Conservation (phyloP, 2,329 filamentous ascomycete genomes). For the Purpureocillium lavendulum region DNA sequence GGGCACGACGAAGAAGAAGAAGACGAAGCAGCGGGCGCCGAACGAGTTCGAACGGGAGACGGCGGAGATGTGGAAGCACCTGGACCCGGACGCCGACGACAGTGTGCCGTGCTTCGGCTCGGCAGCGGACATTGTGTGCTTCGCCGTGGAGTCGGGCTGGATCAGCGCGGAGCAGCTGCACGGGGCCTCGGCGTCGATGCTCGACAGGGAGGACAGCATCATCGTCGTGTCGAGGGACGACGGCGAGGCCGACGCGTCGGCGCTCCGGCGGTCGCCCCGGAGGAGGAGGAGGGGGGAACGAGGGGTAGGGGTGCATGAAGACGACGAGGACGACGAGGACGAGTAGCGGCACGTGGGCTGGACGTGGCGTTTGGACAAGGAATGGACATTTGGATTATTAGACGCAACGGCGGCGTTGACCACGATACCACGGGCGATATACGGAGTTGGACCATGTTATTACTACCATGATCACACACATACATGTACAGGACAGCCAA, state of each 20-base stretch:
- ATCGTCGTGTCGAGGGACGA: constrained; percentile 24
- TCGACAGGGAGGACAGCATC: constrained; percentile 33
- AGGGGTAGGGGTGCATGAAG: neutral
- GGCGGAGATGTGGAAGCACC: constrained; percentile 43
- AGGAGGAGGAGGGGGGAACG: constrained; percentile 3
- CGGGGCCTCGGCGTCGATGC: constrained; percentile 24
- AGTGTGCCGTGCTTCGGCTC: constrained; percentile 42
- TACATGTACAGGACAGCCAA: too few species aligned
- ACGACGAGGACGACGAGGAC: neutral
- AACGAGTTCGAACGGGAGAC: constrained; percentile 37
- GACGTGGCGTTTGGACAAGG: too few species aligned
- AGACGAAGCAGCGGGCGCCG: constrained; percentile 14
- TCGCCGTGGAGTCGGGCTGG: constrained; percentile 51
- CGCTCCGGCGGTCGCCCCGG: constrained; percentile 16
- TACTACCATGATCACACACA: too few species aligned
- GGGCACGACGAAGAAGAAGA: constrained; percentile 32
- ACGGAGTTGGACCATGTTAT: too few species aligned
- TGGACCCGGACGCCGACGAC: constrained; percentile 41
- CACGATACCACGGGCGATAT: too few species aligned
- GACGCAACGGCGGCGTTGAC: too few species aligned
- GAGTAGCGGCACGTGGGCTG: too few species aligned
- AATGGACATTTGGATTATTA: too few species aligned
- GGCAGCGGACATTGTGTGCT: constrained; percentile 48
- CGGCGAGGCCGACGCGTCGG: constrained; percentile 11
- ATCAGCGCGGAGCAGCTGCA: constrained; percentile 43